Evolutionary conservation across 169 alveolate species (phyloP), one percentile per base, ranked within the genome.

Genomic region (Babesia microti): DNA sequence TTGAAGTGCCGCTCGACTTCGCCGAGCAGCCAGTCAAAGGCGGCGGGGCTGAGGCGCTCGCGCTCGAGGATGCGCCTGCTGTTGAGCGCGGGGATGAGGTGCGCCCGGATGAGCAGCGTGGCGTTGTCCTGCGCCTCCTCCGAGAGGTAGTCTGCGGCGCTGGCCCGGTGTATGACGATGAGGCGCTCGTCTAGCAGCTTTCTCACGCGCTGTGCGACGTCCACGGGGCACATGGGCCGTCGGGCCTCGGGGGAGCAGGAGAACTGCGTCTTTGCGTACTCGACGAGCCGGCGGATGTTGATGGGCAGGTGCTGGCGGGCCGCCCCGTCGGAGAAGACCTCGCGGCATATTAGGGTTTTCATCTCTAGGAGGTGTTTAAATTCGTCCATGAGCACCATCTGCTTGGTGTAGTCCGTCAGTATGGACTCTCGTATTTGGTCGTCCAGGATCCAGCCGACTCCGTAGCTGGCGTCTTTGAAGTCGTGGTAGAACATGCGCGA

Each of bases 11-110:
- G 84, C 56, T 89, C 88, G 42, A 97, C 91, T 80, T 97, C 99
- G 29, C 98, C 98, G 33, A 93, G 66, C 24, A 97, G 75, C 96
- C 98, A 93, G 59, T 95, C 95, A 41, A 94, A 85, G n/a, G 91
- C 92, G 45, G 71, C 72, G 47, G 83, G 79, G 11, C 95, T 88
- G 32, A 97, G 71, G 67, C 93, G 87, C 46, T 95, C 98, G 46
- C 88, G 79, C 43, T 91, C 89, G 41, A 93, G 84, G 33, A 95
- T 78, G 35, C 86, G 75, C 59, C 96, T 88, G 4, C 97, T 84
- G 58, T 91, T 83, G 27, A 97, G 76, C 18, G 87, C 81, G 37
- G 89, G 82, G 53, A 97, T 66, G 33, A 95, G 68, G 48, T 95
- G 98, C 21, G 95, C 95, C 43, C 88, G 88, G 46, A 93, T 85